These are phyloP conservation scores for Atractiella rhizophila DNA, from an alignment of 768 basidiomycete genomes.

Conservation along the genomic window DNA sequence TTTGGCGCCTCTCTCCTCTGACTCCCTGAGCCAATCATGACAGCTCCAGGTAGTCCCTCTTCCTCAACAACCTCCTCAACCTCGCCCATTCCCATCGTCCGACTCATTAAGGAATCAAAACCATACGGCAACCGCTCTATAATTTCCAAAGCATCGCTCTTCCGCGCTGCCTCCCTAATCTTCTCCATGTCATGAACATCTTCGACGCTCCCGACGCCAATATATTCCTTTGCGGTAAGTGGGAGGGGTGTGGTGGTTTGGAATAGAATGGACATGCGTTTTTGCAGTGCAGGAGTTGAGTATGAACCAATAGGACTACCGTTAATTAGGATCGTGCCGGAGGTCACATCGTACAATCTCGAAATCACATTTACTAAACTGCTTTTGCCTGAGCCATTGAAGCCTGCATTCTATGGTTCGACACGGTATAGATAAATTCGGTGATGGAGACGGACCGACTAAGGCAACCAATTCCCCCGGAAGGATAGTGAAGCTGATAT, in stretches of 20 bases:
- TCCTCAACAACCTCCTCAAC: slow-evolving; percentile 1
- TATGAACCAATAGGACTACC: slow-evolving; percentile 1
- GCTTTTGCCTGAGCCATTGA: neutral
- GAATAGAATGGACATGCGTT: slow-evolving; percentile 5
- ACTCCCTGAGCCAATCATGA: neutral
- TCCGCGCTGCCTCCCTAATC: neutral
- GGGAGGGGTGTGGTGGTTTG: slow-evolving; percentile 5
- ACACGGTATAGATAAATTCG: neutral
- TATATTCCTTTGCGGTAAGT: slow-evolving; percentile 1
- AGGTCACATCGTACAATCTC: neutral
- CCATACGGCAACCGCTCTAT: slow-evolving; percentile 5
- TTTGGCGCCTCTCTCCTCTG: neutral
- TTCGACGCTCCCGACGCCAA: slow-evolving; percentile 1
- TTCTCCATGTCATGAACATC: neutral
- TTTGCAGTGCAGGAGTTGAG: neutral
- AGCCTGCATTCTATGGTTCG: too few species aligned
- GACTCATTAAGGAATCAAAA: slow-evolving; percentile 2
- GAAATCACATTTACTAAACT: neutral
- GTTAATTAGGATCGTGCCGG: slow-evolving; percentile 6
- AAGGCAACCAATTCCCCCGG: slow-evolving; percentile 6
- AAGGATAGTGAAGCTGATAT: slow-evolving; percentile 5
- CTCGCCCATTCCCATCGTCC: neutral
- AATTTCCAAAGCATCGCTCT: slow-evolving; percentile 2
- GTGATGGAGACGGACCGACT: neutral
- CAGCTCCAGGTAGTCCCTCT: neutral